Conservation (phyloP, 169 alveolate species). For the Cryptosporidium meleagridis region DNA sequence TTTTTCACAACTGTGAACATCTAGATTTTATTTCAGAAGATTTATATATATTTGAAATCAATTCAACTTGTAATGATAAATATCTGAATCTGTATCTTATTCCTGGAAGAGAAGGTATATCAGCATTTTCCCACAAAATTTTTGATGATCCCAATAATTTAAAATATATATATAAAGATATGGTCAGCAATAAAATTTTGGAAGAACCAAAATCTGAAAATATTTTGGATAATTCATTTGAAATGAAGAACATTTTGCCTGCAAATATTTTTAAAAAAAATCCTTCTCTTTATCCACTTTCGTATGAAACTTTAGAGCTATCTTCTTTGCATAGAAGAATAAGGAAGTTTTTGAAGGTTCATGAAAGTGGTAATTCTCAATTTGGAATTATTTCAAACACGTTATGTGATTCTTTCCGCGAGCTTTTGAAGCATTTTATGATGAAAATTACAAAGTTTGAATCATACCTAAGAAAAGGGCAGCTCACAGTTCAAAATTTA, state of each 20-base stretch:
- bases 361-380: neutral
- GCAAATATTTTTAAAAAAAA: slow-evolving; percentile 1
- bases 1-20: neutral
- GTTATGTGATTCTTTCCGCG: slow-evolving; percentile 44
- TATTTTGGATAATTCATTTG: neutral
- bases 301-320: slow-evolving; percentile 25
- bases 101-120: slow-evolving; percentile 24
- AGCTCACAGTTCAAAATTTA: slow-evolving; percentile 30
- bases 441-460: slow-evolving; percentile 25
- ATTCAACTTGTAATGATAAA: neutral
- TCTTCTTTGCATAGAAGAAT: slow-evolving; percentile 50
- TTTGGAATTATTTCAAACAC: slow-evolving; percentile 48
- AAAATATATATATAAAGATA: neutral
- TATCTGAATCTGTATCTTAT: neutral
- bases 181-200: neutral
- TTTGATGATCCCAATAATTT: slow-evolving; percentile 37
- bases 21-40: neutral
- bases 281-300: slow-evolving; percentile 42
- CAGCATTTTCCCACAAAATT: slow-evolving; percentile 23
- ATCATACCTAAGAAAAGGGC: slow-evolving; percentile 42
- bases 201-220: neutral
- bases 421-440: slow-evolving; percentile 50
- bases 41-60: neutral
- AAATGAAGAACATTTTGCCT: neutral
- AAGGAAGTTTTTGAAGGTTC: slow-evolving; percentile 25